Percentiles rank a stretch among this genome's conserved stretches.
Evolutionary conservation across 805 yeast species (phyloP).

Genomic region (Myxozyma monticola): DNA sequence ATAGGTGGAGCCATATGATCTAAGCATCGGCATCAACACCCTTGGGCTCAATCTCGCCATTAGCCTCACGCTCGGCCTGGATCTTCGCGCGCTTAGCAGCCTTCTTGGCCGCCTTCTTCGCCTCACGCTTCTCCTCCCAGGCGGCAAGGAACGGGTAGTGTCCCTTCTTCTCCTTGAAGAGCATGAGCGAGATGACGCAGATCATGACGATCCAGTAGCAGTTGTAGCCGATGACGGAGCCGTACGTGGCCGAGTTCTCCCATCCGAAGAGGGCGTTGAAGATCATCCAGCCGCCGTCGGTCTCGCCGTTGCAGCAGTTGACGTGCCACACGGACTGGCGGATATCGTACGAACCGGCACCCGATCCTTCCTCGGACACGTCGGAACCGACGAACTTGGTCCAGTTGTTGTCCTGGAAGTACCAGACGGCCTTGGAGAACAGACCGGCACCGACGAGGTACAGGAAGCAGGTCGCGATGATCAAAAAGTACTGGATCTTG

Average conservation of each 20-base stretch:
- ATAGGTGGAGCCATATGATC: too few species aligned
- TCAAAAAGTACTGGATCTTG: conserved; percentile 84
- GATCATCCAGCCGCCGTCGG: conserved; percentile 94
- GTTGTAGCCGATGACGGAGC: conserved; percentile 86
- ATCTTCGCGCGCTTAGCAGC: conserved; percentile 3
- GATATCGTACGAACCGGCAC: conserved; percentile 93
- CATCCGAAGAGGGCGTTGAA: conserved; percentile 93
- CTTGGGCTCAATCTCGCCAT: too few species aligned
- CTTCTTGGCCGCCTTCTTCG: conserved; percentile 9
- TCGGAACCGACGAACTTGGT: conserved; percentile 82
- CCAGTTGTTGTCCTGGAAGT: conserved; percentile 69
- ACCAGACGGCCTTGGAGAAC: conserved; percentile 92
- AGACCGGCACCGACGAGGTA: conserved; percentile 90
- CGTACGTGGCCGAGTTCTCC: conserved; percentile 95
- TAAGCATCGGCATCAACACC: too few species aligned
- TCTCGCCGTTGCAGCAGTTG: conserved; percentile 93
- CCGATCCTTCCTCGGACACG: conserved; percentile 88
- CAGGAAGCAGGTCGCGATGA: conserved; percentile 82
- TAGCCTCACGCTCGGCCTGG: too few species aligned
- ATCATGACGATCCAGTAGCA: conserved; percentile 80
- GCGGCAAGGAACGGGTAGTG: conserved; percentile 21
- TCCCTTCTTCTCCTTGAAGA: conserved; percentile 80
- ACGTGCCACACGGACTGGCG: conserved; percentile 86
- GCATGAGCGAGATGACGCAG: conserved; percentile 56
- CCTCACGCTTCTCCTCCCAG: conserved; percentile 14